Evolutionary conservation across 805 yeast genomes (phyloP).

Genomic region (Lipomyces oligophaga): DNA sequence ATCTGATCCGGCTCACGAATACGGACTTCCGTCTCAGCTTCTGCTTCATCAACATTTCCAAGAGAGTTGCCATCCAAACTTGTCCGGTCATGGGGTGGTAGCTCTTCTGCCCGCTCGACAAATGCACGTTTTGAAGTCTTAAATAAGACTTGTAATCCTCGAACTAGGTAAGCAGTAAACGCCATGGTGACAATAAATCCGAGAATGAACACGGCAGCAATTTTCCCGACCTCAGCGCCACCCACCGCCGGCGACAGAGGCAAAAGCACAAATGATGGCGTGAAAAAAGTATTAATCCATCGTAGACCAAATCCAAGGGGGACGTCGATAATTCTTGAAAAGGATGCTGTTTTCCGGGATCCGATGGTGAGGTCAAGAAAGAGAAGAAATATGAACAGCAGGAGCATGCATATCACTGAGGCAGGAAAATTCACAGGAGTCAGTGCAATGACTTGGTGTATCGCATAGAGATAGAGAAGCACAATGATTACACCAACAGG

Average conservation of each 20-base stretch:
- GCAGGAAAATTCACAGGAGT: slow-evolving; percentile 60
- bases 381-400: slow-evolving; percentile 49
- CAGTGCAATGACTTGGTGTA: slow-evolving; percentile 46
- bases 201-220: slow-evolving; percentile 66
- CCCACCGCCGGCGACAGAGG: slow-evolving; percentile 65
- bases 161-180: slow-evolving; percentile 48
- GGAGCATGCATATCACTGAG: slow-evolving; percentile 66
- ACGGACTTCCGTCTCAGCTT: too few species aligned
- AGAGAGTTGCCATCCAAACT: too few species aligned
- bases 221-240: slow-evolving; percentile 64
- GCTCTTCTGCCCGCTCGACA: slow-evolving; percentile 31
- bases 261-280: slow-evolving; percentile 69
- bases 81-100: slow-evolving; percentile 23
- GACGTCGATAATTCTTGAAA: slow-evolving; percentile 41
- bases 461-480: slow-evolving; percentile 50
- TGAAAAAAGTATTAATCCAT: slow-evolving; percentile 76
- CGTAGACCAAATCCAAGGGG: slow-evolving; percentile 64
- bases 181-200: slow-evolving; percentile 57
- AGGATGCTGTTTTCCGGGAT: slow-evolving; percentile 30
- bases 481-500: slow-evolving; percentile 49
- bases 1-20: too few species aligned
- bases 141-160: slow-evolving; percentile 41
- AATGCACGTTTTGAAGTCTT: slow-evolving; percentile 30
- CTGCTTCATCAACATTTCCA: too few species aligned
- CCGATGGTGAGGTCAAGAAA: slow-evolving; percentile 41